Evolutionary conservation across 2,329 filamentous ascomycete species (phyloP).

Genomic region (Nothophoma quercina): DNA sequence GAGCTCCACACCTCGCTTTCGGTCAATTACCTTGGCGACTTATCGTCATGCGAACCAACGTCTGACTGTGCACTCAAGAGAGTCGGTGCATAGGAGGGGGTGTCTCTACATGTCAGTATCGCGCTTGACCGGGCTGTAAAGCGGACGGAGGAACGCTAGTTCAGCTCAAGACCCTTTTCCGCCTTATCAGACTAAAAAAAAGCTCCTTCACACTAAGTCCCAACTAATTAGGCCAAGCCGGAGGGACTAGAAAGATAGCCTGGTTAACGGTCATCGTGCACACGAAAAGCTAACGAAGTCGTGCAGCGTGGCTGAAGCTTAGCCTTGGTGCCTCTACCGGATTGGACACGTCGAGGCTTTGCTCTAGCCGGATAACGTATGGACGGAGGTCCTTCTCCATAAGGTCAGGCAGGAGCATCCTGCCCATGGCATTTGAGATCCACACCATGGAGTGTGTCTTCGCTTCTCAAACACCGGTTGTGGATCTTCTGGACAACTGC

Average conservation of each 20-base stretch:
- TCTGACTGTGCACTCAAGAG: background rate
- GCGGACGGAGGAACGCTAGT: conserved; percentile 2
- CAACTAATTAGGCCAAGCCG: conserved; percentile 6
- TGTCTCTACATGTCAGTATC: background rate
- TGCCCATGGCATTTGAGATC: background rate
- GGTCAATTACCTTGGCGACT: background rate
- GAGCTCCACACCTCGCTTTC: conserved; percentile 3
- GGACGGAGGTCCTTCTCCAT: background rate
- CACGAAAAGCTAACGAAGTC: conserved; percentile 1
- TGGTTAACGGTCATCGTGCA: background rate
- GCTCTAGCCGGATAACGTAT: background rate
- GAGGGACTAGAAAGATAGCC: conserved; percentile 9
- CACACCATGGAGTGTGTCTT: background rate
- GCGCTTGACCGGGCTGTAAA: background rate
- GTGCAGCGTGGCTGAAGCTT: conserved; percentile 1
- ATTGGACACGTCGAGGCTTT: background rate
- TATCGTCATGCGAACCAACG: background rate
- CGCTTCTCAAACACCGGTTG: conserved; percentile 3
- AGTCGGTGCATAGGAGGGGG: background rate
- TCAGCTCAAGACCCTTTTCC: conserved; percentile 2
- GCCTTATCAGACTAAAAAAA: background rate
- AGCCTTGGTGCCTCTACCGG: background rate
- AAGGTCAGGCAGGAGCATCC: background rate
- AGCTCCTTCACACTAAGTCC: background rate
- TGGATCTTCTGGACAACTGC: conserved; percentile 1